Evolutionary conservation across 306 rosid species (phyloP).

Genomic region (Lathyrus tuberosus): DNA sequence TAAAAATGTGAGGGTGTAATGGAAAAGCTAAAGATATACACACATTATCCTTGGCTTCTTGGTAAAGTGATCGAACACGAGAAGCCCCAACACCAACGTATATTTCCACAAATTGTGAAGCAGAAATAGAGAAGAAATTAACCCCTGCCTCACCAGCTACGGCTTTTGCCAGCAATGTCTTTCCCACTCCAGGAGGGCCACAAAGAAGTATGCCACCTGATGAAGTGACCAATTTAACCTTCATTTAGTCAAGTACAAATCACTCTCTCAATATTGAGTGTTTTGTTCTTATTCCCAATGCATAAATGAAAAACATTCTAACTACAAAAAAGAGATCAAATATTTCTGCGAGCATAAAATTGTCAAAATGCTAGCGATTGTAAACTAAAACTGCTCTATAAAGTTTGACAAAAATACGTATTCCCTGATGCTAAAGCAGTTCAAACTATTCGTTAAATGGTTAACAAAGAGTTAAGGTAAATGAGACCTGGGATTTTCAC

Average conservation of each 20-base stretch:
- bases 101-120: constrained; percentile 96
- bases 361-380: constrained; percentile 7
- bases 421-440: background rate
- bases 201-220: constrained; percentile 98
- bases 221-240: constrained; percentile 48
- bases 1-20: background rate
- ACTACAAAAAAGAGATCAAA: constrained; percentile 25
- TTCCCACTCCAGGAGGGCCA: constrained; percentile 99
- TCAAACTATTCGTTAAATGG: constrained; percentile 36
- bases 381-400: constrained; percentile 3
- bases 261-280: constrained; percentile 21
- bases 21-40: constrained; percentile 35
- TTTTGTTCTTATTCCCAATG: background rate
- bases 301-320: background rate
- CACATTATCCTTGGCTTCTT: constrained; percentile 94
- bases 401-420: constrained; percentile 21
- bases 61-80: constrained; percentile 93
- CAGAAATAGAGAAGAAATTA: constrained; percentile 97
- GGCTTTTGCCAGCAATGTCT: constrained; percentile 96
- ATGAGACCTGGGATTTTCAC: constrained; percentile 88
- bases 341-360: constrained; percentile 14
- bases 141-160: constrained; percentile 99
- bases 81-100: constrained; percentile 99
- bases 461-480: constrained; percentile 21
- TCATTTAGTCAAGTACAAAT: constrained; percentile 36